These are phyloP conservation scores for Salix suchowensis DNA, from an alignment of 345 rosid genomes.

Conservation along the genomic window DNA sequence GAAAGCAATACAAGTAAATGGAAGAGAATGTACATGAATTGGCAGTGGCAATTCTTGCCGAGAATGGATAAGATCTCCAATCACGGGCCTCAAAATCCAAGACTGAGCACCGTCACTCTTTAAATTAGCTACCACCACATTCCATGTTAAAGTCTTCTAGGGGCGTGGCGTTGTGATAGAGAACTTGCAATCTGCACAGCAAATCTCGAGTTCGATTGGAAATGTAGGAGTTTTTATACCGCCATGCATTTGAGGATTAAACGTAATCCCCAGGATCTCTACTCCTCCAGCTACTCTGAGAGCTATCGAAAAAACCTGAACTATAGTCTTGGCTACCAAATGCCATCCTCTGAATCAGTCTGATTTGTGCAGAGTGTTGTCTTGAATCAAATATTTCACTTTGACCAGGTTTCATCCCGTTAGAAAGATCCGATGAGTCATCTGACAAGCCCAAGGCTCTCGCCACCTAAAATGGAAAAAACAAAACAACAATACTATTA, in stretches of 20 bases:
- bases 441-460: conserved; percentile 80
- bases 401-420: conserved; percentile 91
- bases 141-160: neutral
- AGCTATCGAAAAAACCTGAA: conserved; percentile 56
- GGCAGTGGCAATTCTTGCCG: conserved; percentile 15
- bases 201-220: neutral
- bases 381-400: conserved; percentile 71
- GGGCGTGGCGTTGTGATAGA: too few relatives aligned
- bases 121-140: neutral
- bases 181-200: too few relatives aligned
- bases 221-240: neutral
- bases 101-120: neutral
- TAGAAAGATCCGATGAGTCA: conserved; percentile 68
- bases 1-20: neutral
- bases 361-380: conserved; percentile 87
- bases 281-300: conserved; percentile 82
- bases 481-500: neutral
- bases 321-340: conserved; percentile 88
- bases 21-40: conserved; percentile 5
- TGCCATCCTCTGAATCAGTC: conserved; percentile 92
- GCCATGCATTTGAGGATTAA: conserved; percentile 31
- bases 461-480: conserved; percentile 44
- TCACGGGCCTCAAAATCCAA: conserved; percentile 11
- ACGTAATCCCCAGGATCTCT: conserved; percentile 40
- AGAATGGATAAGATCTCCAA: conserved; percentile 1